Conservation (phyloP, 2,329 filamentous ascomycete species). For the Colletotrichum kahawae region DNA sequence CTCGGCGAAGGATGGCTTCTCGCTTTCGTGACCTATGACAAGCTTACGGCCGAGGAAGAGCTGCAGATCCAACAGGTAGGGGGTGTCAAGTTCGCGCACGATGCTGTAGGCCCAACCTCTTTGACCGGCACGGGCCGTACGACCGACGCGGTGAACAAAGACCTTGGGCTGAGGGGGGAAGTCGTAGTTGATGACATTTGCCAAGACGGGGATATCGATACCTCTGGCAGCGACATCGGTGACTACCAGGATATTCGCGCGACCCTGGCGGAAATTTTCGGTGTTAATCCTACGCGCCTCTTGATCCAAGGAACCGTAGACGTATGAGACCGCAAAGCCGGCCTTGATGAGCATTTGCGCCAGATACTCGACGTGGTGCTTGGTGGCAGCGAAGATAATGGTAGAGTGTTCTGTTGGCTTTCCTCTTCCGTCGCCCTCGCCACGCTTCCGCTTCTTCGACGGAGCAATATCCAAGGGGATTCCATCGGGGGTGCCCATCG, state of each 20-base stretch:
- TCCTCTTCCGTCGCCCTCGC: conserved; percentile 59
- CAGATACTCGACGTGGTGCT: conserved; percentile 97
- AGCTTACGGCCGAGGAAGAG: conserved; percentile 89
- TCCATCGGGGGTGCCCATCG: conserved; percentile 65
- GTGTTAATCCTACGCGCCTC: conserved; percentile 92
- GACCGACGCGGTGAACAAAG: conserved; percentile 93
- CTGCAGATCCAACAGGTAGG: conserved; percentile 92
- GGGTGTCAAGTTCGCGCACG: conserved; percentile 84
- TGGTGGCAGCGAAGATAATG: conserved; percentile 92
- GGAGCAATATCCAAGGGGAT: conserved; percentile 48
- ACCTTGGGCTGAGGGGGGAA: conserved; percentile 97
- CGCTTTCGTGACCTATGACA: conserved; percentile 72
- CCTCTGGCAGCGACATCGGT: conserved; percentile 96
- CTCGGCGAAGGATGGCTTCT: conserved; percentile 73
- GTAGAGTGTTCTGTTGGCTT: conserved; percentile 90
- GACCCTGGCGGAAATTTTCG: conserved; percentile 83
- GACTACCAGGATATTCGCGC: conserved; percentile 89
- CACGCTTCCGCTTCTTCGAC: conserved; percentile 76
- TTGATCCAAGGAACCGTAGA: conserved; percentile 94
- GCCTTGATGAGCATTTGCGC: conserved; percentile 77
- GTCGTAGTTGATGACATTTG: conserved; percentile 98
- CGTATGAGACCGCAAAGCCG: conserved; percentile 90
- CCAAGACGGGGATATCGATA: conserved; percentile 95
- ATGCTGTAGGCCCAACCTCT: conserved; percentile 96
- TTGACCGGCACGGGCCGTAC: conserved; percentile 92